Conservation (phyloP, 768 basidiomycete genomes). For the Boletus pseudo-olivaceus region DNA sequence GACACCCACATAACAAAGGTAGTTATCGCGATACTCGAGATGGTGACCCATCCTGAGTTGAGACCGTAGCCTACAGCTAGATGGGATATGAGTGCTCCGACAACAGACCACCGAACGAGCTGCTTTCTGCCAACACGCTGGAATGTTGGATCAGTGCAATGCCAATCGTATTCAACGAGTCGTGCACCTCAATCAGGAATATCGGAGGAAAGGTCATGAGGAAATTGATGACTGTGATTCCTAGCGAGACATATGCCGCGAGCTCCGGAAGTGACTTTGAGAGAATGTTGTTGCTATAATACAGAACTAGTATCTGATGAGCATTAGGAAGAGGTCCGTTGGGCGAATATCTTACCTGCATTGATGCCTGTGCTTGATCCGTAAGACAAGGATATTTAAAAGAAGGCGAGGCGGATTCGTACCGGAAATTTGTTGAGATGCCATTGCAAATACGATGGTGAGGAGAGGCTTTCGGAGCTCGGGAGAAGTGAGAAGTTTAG, state of each 20-base stretch:
- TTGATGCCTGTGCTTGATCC: slow-evolving; percentile 56
- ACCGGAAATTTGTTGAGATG: slow-evolving; percentile 80
- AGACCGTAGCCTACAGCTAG: slow-evolving; percentile 68
- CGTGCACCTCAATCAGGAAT: slow-evolving; percentile 71
- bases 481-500: slow-evolving; percentile 46
- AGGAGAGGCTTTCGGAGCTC: slow-evolving; percentile 62
- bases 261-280: slow-evolving; percentile 72
- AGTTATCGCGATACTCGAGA: slow-evolving; percentile 73
- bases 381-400: slow-evolving; percentile 1
- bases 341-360: slow-evolving; percentile 44
- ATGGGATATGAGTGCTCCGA: slow-evolving; percentile 64
- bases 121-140: slow-evolving; percentile 73
- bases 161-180: slow-evolving; percentile 2
- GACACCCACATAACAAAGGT: slow-evolving; percentile 72
- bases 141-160: slow-evolving; percentile 1
- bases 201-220: slow-evolving; percentile 76
- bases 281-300: slow-evolving; percentile 88
- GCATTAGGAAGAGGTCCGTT: not conserved
- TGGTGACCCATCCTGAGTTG: slow-evolving; percentile 50
- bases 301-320: slow-evolving; percentile 55
- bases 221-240: slow-evolving; percentile 82
- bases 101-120: slow-evolving; percentile 63
- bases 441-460: slow-evolving; percentile 68
- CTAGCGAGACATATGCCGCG: slow-evolving; percentile 80
- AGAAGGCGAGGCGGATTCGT: slow-evolving; percentile 6